Evolutionary conservation across 305 asterid species (phyloP), one percentile per base, ranked within the genome.

Genomic region (Solanum chacoense): DNA sequence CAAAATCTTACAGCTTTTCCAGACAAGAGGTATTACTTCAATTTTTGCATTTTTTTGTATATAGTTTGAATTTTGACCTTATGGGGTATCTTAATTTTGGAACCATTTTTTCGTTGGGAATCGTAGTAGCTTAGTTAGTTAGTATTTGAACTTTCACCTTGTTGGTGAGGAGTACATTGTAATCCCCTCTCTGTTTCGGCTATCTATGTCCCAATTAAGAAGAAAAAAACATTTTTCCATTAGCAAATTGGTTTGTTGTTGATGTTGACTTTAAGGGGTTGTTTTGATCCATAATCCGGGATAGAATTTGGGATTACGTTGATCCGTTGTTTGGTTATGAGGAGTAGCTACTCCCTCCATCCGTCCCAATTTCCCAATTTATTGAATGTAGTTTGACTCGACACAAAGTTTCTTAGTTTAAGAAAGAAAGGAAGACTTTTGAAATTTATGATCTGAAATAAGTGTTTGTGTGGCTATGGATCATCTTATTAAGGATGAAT

Each of bases 21-120:
- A 76, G 89, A 59, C 89, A 73, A 87, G 91, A 87, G 91, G 91
- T 89, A 89, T 3, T 35, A 6, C 29, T 11, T 5, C 10, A 35
- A 73, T 7, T 26, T 63, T 65, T 29, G 2, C 2, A 32, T 34
- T 35, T 7, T 11, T 75, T 35, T 22, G 6, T 16, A 35, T 3
- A 5, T 34, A 75, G 28, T 75, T 35, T 35, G 38, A 74, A 32
- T 32, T 74, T 72, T 13, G 22, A 72, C 9, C 77, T 13, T 28
- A 28, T 29, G 36, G 16, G 2, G 77, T 28, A 28, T 29, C 36
- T 72, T 72, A 72, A 72, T 13, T 71, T 26, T 69, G 34, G 76
- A 71, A 12, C 35, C 76, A 12, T 28, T 71, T 69, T 65, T 65
- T 11, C 1, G 36, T n/a, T 22, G 72, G 72, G 29, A 63, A 63